Conservation (phyloP, 208 protist genomes). For the Acanthamoeba lenticulata region DNA sequence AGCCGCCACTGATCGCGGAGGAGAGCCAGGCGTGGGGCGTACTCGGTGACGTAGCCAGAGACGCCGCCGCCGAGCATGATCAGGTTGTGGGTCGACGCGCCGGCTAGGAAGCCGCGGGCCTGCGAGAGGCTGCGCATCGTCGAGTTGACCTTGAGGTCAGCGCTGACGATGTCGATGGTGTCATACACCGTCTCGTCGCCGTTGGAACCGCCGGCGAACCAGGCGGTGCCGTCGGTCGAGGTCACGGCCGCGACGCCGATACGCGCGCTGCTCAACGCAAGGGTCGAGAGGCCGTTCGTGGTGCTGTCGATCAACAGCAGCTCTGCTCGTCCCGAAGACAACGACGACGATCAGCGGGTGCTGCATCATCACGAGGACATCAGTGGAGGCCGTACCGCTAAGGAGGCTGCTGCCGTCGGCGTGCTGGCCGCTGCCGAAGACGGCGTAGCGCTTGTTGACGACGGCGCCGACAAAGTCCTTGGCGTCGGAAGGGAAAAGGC, state of each 20-base stretch:
- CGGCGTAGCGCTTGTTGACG: not conserved
- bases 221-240: not conserved
- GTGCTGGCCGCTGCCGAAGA: not conserved
- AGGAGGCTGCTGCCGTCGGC: not conserved
- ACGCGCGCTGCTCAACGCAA: not conserved
- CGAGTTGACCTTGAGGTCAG: not conserved
- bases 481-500: not conserved
- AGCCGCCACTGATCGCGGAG: not conserved
- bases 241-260: not conserved
- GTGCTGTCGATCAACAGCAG: not conserved
- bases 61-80: slow-evolving; percentile 1
- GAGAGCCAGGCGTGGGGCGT: not conserved
- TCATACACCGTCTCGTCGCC: not conserved
- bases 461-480: not conserved
- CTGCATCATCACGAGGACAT: not conserved
- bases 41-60: not conserved
- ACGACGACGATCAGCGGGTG: not conserved
- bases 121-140: not conserved
- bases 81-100: not conserved
- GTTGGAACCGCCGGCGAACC: not conserved
- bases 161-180: not conserved
- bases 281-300: not conserved
- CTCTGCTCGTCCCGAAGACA: not conserved
- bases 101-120: not conserved
- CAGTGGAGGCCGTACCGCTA: not conserved